phyloP scores from a whole-genome alignment of 2,329 filamentous ascomycete genomes.

The Fusarium torulosum region DNA sequence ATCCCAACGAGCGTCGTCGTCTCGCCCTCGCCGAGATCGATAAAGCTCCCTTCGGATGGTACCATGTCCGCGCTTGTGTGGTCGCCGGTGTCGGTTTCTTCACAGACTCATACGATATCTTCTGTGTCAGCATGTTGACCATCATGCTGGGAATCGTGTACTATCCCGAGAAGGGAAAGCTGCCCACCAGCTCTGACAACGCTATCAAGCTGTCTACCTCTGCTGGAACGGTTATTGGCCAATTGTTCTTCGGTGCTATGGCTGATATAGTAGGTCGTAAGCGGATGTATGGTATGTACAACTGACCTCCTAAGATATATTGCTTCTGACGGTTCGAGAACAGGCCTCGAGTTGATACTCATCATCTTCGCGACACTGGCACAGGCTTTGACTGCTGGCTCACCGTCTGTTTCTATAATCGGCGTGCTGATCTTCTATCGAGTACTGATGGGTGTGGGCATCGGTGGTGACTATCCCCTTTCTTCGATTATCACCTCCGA shows the following conservation, averaged over 20 bases:
- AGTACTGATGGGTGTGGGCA: slow-evolving; percentile 72
- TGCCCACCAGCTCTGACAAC: slow-evolving; percentile 77
- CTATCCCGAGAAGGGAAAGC: slow-evolving; percentile 69
- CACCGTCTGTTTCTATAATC: slow-evolving; percentile 71
- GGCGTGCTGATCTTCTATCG: slow-evolving; percentile 84
- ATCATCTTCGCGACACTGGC: slow-evolving; percentile 84
- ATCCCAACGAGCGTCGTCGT: slow-evolving; percentile 82
- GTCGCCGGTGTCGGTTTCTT: slow-evolving; percentile 91
- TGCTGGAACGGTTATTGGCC: slow-evolving; percentile 84
- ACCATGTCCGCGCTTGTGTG: slow-evolving; percentile 80
- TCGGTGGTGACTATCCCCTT: slow-evolving; percentile 77
- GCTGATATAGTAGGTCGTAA: slow-evolving; percentile 84
- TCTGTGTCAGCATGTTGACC: slow-evolving; percentile 79
- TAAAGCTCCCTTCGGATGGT: slow-evolving; percentile 86
- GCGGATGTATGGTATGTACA: slow-evolving; percentile 69
- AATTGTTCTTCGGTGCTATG: slow-evolving; percentile 81
- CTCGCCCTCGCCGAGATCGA: slow-evolving; percentile 86
- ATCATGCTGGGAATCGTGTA: slow-evolving; percentile 85
- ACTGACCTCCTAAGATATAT: too few relatives aligned
- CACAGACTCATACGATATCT: slow-evolving; percentile 88
- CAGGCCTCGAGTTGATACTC: slow-evolving; percentile 75
- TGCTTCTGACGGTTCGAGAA: too few relatives aligned
- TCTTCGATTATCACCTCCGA: slow-evolving; percentile 88
- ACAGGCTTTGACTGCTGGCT: slow-evolving; percentile 74
- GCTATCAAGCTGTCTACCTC: slow-evolving; percentile 89